phyloP scores from a whole-genome alignment of 2,329 filamentous ascomycete genomes.

The Claviceps citrina region DNA sequence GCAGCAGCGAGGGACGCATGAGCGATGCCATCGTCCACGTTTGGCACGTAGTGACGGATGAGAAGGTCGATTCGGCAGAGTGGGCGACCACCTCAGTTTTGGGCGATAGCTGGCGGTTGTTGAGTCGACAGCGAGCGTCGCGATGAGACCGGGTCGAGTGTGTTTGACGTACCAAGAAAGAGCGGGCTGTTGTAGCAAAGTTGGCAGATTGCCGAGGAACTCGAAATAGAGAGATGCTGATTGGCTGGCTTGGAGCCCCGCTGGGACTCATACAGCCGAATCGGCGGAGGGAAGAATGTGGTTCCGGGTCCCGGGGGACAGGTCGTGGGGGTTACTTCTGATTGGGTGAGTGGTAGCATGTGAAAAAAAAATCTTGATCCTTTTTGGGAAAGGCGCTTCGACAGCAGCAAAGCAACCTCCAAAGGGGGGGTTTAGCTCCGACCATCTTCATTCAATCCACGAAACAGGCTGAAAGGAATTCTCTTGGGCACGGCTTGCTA shows the following conservation, averaged over 20 bases:
- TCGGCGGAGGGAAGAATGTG: slow-evolving; percentile 15
- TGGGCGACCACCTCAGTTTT: no score
- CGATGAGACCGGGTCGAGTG: not conserved
- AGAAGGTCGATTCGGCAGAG: not conserved
- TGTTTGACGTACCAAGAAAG: slow-evolving; percentile 1
- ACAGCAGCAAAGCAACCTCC: no score
- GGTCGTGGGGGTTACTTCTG: slow-evolving; percentile 6
- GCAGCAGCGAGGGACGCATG: slow-evolving; percentile 37
- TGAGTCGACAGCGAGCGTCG: not conserved
- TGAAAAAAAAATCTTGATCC: slow-evolving; percentile 17
- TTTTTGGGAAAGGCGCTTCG: not conserved
- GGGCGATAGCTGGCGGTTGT: not conserved
- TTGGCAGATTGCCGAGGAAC: slow-evolving; percentile 34
- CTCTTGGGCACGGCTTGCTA: not conserved
- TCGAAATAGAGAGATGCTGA: slow-evolving; percentile 28
- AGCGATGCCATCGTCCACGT: slow-evolving; percentile 37
- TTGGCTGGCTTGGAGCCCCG: slow-evolving; percentile 24
- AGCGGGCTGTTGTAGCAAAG: slow-evolving; percentile 2
- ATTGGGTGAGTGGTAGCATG: slow-evolving; percentile 17
- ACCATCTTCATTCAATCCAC: no score
- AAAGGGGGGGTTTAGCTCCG: no score
- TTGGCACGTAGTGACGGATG: not conserved
- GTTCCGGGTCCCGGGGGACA: slow-evolving; percentile 7
- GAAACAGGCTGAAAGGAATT: not conserved
- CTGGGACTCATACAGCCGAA: slow-evolving; percentile 13